phyloP scores from a whole-genome alignment of 345 rosid genomes.

The Eucalyptus victrix region DNA sequence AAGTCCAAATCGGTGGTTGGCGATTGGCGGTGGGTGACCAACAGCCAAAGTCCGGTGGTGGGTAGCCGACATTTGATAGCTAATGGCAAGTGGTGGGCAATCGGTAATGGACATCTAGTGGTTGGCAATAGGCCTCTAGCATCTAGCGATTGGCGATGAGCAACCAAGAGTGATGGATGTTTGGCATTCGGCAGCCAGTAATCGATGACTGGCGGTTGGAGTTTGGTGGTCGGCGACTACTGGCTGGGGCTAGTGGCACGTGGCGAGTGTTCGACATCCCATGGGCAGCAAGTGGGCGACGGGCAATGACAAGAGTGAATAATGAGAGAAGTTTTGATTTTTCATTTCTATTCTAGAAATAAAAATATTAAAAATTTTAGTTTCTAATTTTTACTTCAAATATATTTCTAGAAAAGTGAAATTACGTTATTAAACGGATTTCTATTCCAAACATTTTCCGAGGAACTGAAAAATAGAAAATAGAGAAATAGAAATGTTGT shows the following conservation, averaged over 20 bases:
- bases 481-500: too few species aligned
- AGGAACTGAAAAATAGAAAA: too few species aligned
- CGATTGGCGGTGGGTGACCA: accelerated
- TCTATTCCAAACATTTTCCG: accelerated
- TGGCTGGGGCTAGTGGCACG: accelerated
- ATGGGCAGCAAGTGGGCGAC: accelerated
- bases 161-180: accelerated
- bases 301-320: too few species aligned
- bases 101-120: accelerated
- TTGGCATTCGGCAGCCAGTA: accelerated
- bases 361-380: too few species aligned
- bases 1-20: accelerated
- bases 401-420: too few species aligned
- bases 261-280: accelerated
- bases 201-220: accelerated
- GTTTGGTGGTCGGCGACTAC: accelerated
- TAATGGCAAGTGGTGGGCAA: accelerated
- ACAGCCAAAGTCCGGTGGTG: accelerated
- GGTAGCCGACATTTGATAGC: accelerated
- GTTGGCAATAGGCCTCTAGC: too few species aligned
- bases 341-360: too few species aligned
- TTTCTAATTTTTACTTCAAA: too few species aligned
- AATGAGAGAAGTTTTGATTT: too few species aligned
- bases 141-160: accelerated
- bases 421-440: accelerated